Base-by-base conservation (phyloP, 2,329 filamentous ascomycete species). In the Ascochyta pisi region DNA sequence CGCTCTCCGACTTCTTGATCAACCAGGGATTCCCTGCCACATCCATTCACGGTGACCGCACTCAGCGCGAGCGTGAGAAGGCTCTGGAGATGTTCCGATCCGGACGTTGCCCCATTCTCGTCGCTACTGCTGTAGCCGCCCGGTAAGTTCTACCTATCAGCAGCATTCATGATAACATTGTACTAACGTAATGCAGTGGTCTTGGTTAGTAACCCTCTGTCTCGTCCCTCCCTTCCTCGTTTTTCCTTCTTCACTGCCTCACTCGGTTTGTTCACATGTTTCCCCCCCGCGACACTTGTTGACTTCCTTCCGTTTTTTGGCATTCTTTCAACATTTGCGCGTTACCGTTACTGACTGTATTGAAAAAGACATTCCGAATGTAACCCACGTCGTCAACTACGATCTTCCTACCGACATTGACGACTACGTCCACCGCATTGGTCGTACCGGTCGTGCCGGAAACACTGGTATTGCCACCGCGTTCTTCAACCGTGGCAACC, bases 401-500 rank as follows among this genome's bases (percentile, higher is more conserved):
- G 95, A 99, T 78, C 86, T 99, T n/a, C 95, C 95, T 45, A 97
- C 93, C 53, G 95, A 98, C 73, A 96, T 98, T 71, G 95, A 98
- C 72, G 95, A 98, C 79, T 99, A 99, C 69, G 95, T 99, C 56
- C 95, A 99, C 81, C 91, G 95, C 78, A 99, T 99, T 73, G 95
- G 95, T 89, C 95, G 95, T 94, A 99, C 95, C 64, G 95, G 95
- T 76, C 95, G 95, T 92, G 95, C 95, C 65, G 95, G 95, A 78
- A 99, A 99, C 84, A 98, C 94, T 71, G 95, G 95, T 89, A 89
- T 96, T 67, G 91, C 95, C 6, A 99, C 95, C 68, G 95, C 95
- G 54, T 99, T 99, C 86, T 98, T 99, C 89, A 99, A 99, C 86
- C 94, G 95, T 75, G 94, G 94, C 74, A 99, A 99, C 85, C 92